phyloP scores from a whole-genome alignment of 192 early-diverging fungal species.

The Umbelopsis isabellina region DNA sequence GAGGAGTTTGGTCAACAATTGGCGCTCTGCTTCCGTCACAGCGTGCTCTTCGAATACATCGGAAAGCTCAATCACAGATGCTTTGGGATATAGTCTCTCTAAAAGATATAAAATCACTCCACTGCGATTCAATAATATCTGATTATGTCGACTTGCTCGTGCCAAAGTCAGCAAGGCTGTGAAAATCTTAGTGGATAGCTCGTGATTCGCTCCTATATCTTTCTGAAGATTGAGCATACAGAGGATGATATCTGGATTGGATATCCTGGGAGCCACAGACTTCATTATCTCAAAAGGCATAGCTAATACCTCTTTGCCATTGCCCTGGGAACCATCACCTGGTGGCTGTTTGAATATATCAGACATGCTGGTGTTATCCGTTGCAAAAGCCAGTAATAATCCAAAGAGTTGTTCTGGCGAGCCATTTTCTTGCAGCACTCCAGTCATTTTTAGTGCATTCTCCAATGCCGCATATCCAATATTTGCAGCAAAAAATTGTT shows the following conservation, averaged over 20 bases:
- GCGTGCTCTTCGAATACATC: slow-evolving; percentile 17
- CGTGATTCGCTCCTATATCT: slow-evolving; percentile 17
- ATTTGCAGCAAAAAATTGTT: slow-evolving; percentile 50
- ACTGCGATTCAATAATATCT: slow-evolving; percentile 55
- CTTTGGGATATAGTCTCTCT: slow-evolving; percentile 3
- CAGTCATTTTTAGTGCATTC: slow-evolving; percentile 59
- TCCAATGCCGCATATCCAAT: slow-evolving; percentile 60
- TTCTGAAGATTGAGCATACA: slow-evolving; percentile 41
- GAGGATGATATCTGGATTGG: slow-evolving; percentile 40
- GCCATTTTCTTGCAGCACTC: slow-evolving; percentile 45
- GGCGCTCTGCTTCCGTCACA: slow-evolving; percentile 34
- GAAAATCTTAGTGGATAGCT: slow-evolving; percentile 36
- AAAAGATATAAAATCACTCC: slow-evolving; percentile 40
- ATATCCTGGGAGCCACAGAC: slow-evolving; percentile 13
- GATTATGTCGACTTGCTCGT: slow-evolving; percentile 55
- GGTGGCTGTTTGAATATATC: slow-evolving; percentile 42
- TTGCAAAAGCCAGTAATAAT: slow-evolving; percentile 59
- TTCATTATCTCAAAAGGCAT: slow-evolving; percentile 26
- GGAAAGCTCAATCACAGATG: not conserved
- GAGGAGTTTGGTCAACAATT: slow-evolving; percentile 47
- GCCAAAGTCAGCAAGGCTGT: slow-evolving; percentile 47
- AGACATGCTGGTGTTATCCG: slow-evolving; percentile 49
- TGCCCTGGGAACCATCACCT: not conserved
- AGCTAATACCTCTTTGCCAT: not conserved
- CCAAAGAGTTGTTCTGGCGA: slow-evolving; percentile 53